Percentiles rank a stretch among this genome's conserved stretches.
Evolutionary conservation across 805 yeast genomes (phyloP).

Genomic region (Novakomyces olei): DNA sequence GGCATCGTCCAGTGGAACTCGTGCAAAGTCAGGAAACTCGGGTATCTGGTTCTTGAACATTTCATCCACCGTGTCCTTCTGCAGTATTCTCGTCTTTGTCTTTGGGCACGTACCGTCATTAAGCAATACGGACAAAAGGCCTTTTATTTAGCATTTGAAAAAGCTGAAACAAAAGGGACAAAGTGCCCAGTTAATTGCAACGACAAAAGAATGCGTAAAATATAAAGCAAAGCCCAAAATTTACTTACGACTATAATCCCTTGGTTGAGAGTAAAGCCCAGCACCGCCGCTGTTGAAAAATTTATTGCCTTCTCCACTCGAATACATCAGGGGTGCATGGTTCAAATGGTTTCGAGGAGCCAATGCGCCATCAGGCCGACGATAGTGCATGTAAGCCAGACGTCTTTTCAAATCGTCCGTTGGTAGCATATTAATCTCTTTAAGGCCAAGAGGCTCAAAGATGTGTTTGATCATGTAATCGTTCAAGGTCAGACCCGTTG

Average conservation of each 20-base stretch:
- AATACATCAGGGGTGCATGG: too few relatives aligned
- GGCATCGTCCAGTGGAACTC: too few relatives aligned
- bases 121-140: constrained; percentile 20
- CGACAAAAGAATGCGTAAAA: too few relatives aligned
- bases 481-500: constrained; percentile 14
- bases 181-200: too few relatives aligned
- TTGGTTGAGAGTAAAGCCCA: too few relatives aligned
- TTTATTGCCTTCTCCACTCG: too few relatives aligned
- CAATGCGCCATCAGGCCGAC: constrained; percentile 10
- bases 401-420: constrained; percentile 9
- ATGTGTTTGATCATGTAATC: constrained; percentile 15
- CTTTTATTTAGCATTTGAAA: too few relatives aligned
- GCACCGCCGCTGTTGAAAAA: too few relatives aligned
- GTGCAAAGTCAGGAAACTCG: too few relatives aligned
- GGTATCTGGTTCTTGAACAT: neutral
- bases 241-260: too few relatives aligned
- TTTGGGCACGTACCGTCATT: constrained; percentile 21
- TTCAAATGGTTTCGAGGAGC: constrained; percentile 4
- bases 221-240: too few relatives aligned
- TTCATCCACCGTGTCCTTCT: constrained; percentile 6
- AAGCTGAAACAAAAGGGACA: too few relatives aligned
- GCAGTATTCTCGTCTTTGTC: constrained; percentile 17
- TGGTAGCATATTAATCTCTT: constrained; percentile 14
- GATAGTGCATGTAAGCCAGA: constrained; percentile 12
- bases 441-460: constrained; percentile 15